These are phyloP conservation scores for Azolla pinnata DNA, from an alignment of 75 land plant genomes.

Conservation along the genomic window DNA sequence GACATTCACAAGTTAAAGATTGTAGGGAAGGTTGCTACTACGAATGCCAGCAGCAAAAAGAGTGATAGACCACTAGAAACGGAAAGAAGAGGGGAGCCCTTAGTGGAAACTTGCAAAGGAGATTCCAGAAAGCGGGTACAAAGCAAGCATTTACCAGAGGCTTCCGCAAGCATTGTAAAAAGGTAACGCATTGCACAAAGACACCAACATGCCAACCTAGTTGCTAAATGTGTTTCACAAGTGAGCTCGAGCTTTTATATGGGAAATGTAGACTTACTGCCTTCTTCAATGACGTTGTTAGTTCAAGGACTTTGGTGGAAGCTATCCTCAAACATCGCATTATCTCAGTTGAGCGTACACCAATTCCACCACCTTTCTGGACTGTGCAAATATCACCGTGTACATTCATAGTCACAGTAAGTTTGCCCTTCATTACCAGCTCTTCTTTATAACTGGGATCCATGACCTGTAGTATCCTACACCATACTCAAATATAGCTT, in stretches of 20 bases:
- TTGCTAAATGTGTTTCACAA: too few species aligned
- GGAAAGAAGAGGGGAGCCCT: too few species aligned
- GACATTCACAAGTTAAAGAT: neutral
- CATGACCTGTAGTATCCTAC: slow-evolving; percentile 41
- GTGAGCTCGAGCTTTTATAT: neutral
- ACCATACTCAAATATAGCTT: neutral
- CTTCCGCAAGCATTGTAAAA: too few species aligned
- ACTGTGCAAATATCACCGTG: slow-evolving; percentile 87
- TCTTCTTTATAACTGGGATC: slow-evolving; percentile 87
- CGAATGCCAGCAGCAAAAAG: neutral
- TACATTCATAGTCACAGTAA: slow-evolving; percentile 75
- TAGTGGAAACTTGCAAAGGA: neutral
- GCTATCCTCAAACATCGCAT: slow-evolving; percentile 89
- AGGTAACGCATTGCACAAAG: neutral
- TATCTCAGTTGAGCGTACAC: slow-evolving; percentile 49
- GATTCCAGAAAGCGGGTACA: too few species aligned
- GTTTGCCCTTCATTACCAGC: slow-evolving; percentile 71
- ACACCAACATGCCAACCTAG: neutral
- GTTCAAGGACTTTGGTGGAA: slow-evolving; percentile 57
- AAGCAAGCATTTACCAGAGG: too few species aligned
- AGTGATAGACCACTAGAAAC: too few species aligned
- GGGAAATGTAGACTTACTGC: slow-evolving; percentile 41
- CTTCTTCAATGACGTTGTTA: slow-evolving; percentile 56
- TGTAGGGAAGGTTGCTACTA: neutral
- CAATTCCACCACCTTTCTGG: slow-evolving; percentile 90